Percentiles rank a stretch among this genome's conserved stretches.
phyloP scores from a whole-genome alignment of 257 asterid species.

The Nicotiana benthamiana region DNA sequence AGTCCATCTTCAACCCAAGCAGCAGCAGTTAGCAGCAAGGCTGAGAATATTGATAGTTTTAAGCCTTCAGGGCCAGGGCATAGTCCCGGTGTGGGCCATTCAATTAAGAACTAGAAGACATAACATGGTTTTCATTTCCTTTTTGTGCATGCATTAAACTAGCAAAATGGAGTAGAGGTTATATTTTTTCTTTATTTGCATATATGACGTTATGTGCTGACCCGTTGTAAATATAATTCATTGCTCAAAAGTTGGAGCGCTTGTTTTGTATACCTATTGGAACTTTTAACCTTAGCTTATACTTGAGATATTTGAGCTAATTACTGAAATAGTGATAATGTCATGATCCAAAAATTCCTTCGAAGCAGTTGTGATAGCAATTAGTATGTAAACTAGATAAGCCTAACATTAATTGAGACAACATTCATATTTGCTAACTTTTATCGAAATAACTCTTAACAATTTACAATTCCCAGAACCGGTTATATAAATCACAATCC shows the following conservation, averaged over 20 bases:
- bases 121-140: background rate
- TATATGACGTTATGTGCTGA: background rate
- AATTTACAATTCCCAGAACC: too few species aligned
- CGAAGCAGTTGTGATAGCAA: too few species aligned
- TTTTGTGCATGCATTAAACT: background rate
- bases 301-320: background rate
- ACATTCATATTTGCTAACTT: too few species aligned
- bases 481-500: too few species aligned
- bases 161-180: background rate
- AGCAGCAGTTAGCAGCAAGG: slow-evolving; percentile 1
- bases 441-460: too few species aligned
- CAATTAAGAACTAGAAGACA: slow-evolving; percentile 10
- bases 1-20: background rate
- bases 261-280: background rate
- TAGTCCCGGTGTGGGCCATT: slow-evolving; percentile 37
- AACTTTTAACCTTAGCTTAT: too few species aligned
- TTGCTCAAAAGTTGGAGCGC: background rate
- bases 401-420: too few species aligned
- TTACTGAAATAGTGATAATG: background rate
- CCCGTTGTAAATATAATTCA: background rate
- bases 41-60: slow-evolving; percentile 11
- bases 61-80: slow-evolving; percentile 28
- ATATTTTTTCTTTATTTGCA: background rate
- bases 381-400: too few species aligned
- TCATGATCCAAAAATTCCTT: too few species aligned